phyloP scores from a whole-genome alignment of 257 asterid genomes.

The Perilla frutescens region DNA sequence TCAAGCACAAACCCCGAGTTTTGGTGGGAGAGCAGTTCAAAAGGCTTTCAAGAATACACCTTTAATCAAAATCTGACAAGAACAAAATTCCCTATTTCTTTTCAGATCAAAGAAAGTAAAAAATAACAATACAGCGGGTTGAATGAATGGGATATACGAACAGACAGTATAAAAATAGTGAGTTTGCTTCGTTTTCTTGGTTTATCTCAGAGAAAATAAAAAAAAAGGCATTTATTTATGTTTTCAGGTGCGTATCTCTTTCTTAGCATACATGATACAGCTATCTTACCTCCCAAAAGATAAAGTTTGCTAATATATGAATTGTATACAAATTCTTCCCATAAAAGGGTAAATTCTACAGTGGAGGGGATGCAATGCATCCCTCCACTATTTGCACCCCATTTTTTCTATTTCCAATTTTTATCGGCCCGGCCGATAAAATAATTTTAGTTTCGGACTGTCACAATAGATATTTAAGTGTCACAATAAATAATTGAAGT shows the following conservation, averaged over 20 bases:
- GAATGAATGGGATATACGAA: constrained; percentile 30
- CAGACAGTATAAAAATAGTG: constrained; percentile 29
- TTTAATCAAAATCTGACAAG: constrained; percentile 39
- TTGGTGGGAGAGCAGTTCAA: constrained; percentile 42
- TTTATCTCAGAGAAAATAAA: constrained; percentile 26
- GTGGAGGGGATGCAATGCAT: no score
- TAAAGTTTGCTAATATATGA: constrained; percentile 10
- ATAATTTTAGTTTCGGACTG: no score
- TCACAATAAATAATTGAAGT: no score
- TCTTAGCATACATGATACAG: constrained; percentile 4
- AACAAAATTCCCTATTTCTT: constrained; percentile 23
- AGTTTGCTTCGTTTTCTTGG: constrained; percentile 35
- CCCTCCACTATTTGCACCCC: no score
- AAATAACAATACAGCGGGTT: constrained; percentile 26
- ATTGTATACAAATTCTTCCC: neutral
- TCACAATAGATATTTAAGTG: no score
- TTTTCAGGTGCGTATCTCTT: constrained; percentile 29
- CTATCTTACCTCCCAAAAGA: neutral
- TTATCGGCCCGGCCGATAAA: no score
- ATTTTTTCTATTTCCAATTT: no score
- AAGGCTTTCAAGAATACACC: constrained; percentile 54
- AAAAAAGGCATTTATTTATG: constrained; percentile 24
- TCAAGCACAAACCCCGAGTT: constrained; percentile 56
- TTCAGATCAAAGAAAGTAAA: constrained; percentile 4
- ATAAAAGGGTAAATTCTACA: no score